Base-by-base conservation (phyloP, 768 basidiomycete species). In the Termitomyces sp. region DNA sequence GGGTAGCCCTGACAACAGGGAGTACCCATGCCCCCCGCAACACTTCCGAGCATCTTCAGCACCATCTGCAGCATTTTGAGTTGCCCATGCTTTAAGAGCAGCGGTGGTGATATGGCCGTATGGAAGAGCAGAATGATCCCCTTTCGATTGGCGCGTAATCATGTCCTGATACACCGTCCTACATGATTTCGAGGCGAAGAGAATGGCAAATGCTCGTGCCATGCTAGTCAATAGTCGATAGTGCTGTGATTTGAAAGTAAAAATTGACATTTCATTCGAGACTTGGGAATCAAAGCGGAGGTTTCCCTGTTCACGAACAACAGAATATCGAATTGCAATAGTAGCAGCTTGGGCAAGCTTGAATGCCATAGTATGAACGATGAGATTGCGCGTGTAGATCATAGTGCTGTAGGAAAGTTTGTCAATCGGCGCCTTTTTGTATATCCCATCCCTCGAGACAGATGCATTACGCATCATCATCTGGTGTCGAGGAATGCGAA, bases 11-110 rank as follows among this genome's bases (percentile, higher is more conserved):
- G 66, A 65, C 20, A 70, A 54, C 3, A 53, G 57, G 3, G 64
- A 66, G 43, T 67, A 66, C 10, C 67, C 68, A 56, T 67, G 66
- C 1, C 67, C 65, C 0, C 67, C 68, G 49, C 67, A 68, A 30
- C 67, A 66, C 40, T 60, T 67, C 22, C 68, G 60, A 6, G 66
- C 64, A 54, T 69, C 68, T 41, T 69, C 67, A 13, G 59, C 63
- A 18, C 66, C 67, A 49, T 68, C 67, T 2, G 63, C 62, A 9
- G 64, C 57, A 13, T 45, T 56, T 49, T 69, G 67, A 5, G 67
- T 65, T 64, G 67, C 26, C 62, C 62, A 69, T 22, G 65, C 67
- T 26, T 68, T 69, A 35, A 68, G 55, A 5, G 57, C 61, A 7
- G 67, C 66, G 2, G 62, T 56, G 3, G 60, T 63, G 6, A 61